These are phyloP conservation scores for Hypholoma sublateritium DNA, from an alignment of 768 basidiomycete species.

Conservation along the genomic window DNA sequence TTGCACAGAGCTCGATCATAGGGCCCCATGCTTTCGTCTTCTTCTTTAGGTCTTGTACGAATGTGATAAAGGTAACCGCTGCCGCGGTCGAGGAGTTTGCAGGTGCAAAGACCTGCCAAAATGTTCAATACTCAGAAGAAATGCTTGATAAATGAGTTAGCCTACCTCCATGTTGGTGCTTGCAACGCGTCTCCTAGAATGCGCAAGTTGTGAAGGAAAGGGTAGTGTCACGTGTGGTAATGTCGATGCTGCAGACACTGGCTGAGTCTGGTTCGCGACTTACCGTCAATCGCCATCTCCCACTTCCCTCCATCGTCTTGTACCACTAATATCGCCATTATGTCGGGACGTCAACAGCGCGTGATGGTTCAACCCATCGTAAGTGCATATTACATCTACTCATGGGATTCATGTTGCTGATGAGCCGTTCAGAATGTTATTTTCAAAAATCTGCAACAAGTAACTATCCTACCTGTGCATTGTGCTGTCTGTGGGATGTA, in stretches of 20 bases:
- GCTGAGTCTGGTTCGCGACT: constrained; percentile 9
- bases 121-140: constrained; percentile 8
- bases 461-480: constrained; percentile 25
- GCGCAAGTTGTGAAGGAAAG: constrained; percentile 19
- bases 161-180: constrained; percentile 44
- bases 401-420: neutral
- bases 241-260: neutral
- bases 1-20: constrained; percentile 92
- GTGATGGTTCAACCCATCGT: constrained; percentile 99
- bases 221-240: constrained; percentile 21
- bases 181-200: constrained; percentile 37
- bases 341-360: constrained; percentile 92
- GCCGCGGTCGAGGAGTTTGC: constrained; percentile 94
- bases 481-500: neutral
- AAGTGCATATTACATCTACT: constrained; percentile 35
- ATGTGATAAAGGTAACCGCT: constrained; percentile 98
- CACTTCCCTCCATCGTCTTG: constrained; percentile 11
- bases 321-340: constrained; percentile 36
- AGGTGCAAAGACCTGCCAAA: constrained; percentile 60
- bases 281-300: constrained; percentile 12
- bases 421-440: constrained; percentile 76
- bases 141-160: neutral
- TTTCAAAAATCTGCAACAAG: constrained; percentile 96
- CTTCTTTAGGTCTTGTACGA: constrained; percentile 97
- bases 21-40: constrained; percentile 97